These are phyloP conservation scores for Kodamaea fukazawae DNA, from an alignment of 805 yeast species.

Conservation along the genomic window DNA sequence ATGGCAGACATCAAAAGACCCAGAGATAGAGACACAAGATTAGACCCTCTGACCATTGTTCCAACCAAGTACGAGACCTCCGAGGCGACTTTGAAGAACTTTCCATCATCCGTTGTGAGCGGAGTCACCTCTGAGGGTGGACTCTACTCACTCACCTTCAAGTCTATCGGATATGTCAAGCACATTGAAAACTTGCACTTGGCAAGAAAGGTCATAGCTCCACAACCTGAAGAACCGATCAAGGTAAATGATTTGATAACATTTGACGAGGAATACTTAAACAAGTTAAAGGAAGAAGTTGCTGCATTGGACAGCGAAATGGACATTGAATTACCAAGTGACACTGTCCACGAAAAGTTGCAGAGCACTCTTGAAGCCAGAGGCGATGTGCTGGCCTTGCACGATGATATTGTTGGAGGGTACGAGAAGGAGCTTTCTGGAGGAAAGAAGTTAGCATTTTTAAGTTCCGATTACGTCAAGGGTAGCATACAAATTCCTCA, in stretches of 20 bases:
- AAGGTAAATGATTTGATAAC: slow-evolving; percentile 9
- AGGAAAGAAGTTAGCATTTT: slow-evolving; percentile 15
- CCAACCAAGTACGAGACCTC: slow-evolving; percentile 20
- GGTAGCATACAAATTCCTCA: slow-evolving; percentile 10
- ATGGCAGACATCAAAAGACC: slow-evolving; percentile 9
- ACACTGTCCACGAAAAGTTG: slow-evolving; percentile 4
- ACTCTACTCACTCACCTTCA: slow-evolving; percentile 39
- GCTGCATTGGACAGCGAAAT: slow-evolving; percentile 7
- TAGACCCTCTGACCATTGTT: slow-evolving; percentile 1
- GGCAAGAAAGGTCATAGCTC: slow-evolving; percentile 27
- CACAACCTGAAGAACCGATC: slow-evolving; percentile 11
- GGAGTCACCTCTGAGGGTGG: slow-evolving; percentile 44
- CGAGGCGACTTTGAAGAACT: slow-evolving; percentile 21
- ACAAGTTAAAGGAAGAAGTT: slow-evolving; percentile 23
- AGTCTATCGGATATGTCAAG: slow-evolving; percentile 35
- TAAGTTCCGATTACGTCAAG: slow-evolving; percentile 13
- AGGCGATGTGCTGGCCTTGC: slow-evolving; percentile 9
- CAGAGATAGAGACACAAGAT: slow-evolving; percentile 8
- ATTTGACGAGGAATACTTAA: slow-evolving; percentile 12
- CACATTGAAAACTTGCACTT: slow-evolving; percentile 36
- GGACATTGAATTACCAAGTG: not conserved
- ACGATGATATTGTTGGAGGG: slow-evolving; percentile 12
- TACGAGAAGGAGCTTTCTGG: slow-evolving; percentile 16
- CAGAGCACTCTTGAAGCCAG: slow-evolving; percentile 6
- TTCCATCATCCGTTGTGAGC: slow-evolving; percentile 36